Conservation (phyloP, 2,329 filamentous ascomycete species). For the Parastagonospora nodorum region DNA sequence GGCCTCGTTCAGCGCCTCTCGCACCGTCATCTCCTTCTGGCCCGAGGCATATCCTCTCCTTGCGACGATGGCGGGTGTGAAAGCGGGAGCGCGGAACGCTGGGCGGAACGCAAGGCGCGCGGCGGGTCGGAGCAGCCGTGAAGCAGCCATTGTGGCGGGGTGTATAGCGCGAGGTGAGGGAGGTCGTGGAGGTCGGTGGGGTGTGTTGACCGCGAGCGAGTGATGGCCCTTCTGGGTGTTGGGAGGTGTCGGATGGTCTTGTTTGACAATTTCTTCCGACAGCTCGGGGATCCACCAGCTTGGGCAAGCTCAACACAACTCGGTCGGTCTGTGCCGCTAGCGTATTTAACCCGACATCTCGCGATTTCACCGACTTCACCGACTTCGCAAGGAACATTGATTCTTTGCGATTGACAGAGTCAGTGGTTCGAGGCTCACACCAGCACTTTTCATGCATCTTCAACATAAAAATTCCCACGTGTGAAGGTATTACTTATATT, state of each 20-base stretch:
- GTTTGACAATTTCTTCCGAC: constrained; percentile 29
- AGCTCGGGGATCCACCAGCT: constrained; percentile 24
- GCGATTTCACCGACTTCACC: neutral
- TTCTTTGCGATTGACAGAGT: neutral
- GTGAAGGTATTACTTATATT: neutral
- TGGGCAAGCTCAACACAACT: constrained; percentile 14
- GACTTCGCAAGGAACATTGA: neutral
- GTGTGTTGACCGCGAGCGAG: constrained; percentile 24
- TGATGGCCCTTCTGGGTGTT: constrained; percentile 29
- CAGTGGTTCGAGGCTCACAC: no score
- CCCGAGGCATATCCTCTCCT: constrained; percentile 62
- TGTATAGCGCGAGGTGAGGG: constrained; percentile 12
- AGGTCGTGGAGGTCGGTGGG: constrained; percentile 14
- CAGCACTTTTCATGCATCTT: neutral
- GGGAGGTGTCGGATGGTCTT: constrained; percentile 24
- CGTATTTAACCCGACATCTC: constrained; percentile 2
- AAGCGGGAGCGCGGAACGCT: constrained; percentile 56
- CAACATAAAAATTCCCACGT: neutral
- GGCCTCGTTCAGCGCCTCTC: constrained; percentile 97
- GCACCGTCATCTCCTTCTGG: constrained; percentile 93
- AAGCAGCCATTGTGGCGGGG: constrained; percentile 57
- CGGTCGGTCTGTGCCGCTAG: constrained; percentile 9
- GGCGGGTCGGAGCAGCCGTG: constrained; percentile 68
- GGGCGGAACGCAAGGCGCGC: constrained; percentile 62
- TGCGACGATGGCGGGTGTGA: constrained; percentile 55